Evolutionary conservation across 257 asterid genomes (phyloP), one percentile per base, ranked within the genome.

Genomic region (Solanum chilense): DNA sequence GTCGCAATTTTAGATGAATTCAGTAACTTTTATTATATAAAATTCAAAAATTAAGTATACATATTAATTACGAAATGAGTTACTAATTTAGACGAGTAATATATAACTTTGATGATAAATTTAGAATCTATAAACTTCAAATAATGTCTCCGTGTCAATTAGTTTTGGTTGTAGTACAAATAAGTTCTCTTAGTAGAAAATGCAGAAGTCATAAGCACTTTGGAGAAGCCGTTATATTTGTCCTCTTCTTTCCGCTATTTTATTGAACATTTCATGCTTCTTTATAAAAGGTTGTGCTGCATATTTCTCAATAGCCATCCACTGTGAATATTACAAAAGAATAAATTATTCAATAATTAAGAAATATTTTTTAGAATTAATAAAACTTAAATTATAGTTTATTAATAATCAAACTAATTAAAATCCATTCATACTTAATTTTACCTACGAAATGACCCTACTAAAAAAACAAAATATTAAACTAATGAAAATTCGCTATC

Each of bases 291-390:
- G 94, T 86, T 95, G 99, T 20, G 93, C 93, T 84, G 85, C 91
- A 44, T 95, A 95, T 90, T 95, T 97, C 87, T 94, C 93, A 6
- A 91, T 92, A 6, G 94, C 91, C 99, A 96, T 94, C 99, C 98
- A 96, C 98, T 95, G 94, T 52, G 87, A 83, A 75, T 47, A 82
- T 13, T 14, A 45, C 85, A 41, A 45, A 64, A 21, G 31, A 29
- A 75, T 13, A 44, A 82, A 76, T 11, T 76, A 13, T 76, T 44
- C 21, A 42, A 44, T 77, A n/a, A 62, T 62, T n/a, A 44, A 77
- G 39, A 77, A 77, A n/a, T 77, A 13, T 8, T 83, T 66, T 69
- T n/a, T 78, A 87, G 81, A 7, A 37, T 44, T 8, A 75, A 5
- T 35, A 21, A 60, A 47, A 42, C 58, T 23, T 23, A 21, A n/a